Percentiles rank a stretch among this genome's conserved stretches.
phyloP scores from a whole-genome alignment of 805 yeast species.

The Kluyveromyces starmeri region DNA sequence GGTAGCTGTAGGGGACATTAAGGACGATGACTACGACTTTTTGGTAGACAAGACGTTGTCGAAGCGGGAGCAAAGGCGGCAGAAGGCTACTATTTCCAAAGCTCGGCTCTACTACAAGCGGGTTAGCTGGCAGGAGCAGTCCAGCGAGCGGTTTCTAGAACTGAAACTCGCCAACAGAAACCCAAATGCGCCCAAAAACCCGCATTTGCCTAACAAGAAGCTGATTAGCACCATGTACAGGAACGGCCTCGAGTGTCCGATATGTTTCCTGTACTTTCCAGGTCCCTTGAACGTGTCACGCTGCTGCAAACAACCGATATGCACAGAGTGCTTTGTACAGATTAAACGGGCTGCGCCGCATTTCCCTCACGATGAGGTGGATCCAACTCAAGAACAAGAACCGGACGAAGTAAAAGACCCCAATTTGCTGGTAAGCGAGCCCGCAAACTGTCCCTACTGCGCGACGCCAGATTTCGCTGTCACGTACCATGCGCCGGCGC shows the following conservation, averaged over 20 bases:
- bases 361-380: conserved; percentile 67
- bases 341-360: conserved; percentile 86
- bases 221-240: conserved; percentile 55
- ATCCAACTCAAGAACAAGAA: conserved; percentile 23
- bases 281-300: conserved; percentile 65
- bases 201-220: conserved; percentile 29
- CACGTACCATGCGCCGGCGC: conserved; percentile 57
- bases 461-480: conserved; percentile 82
- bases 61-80: conserved; percentile 25
- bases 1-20: conserved; percentile 25
- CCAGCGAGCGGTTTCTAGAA: conserved; percentile 55
- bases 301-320: conserved; percentile 89
- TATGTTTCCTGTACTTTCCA: conserved; percentile 85
- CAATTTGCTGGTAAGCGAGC: conserved; percentile 68
- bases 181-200: conserved; percentile 38
- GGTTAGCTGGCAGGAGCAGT: conserved; percentile 43
- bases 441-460: conserved; percentile 90
- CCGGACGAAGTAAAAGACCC: conserved; percentile 36
- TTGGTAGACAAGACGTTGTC: conserved; percentile 22
- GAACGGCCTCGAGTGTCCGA: conserved; percentile 79
- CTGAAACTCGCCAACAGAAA: conserved; percentile 33
- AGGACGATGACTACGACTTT: conserved; percentile 20
- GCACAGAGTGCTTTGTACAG: conserved; percentile 95
- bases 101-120: conserved; percentile 33
- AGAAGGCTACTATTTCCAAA: conserved; percentile 24